These are phyloP conservation scores for Canavalia gladiata DNA, from an alignment of 306 rosid species.

Conservation along the genomic window DNA sequence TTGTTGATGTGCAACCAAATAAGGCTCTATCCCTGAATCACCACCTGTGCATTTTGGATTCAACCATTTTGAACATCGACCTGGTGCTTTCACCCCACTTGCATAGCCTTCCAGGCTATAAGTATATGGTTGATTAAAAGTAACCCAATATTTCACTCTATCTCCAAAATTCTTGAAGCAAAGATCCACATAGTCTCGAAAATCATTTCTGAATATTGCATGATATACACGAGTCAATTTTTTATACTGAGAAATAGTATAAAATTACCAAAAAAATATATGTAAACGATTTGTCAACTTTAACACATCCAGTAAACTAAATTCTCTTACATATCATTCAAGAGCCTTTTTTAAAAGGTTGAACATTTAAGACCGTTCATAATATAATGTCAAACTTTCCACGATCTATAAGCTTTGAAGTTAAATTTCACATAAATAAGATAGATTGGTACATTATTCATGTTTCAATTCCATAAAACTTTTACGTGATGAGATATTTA, in stretches of 20 bases:
- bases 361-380: not conserved
- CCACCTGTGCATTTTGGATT: slow-evolving; percentile 58
- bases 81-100: slow-evolving; percentile 38
- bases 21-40: slow-evolving; percentile 66
- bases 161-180: slow-evolving; percentile 70
- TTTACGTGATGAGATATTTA: too few species aligned
- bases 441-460: too few species aligned
- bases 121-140: slow-evolving; percentile 61
- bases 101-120: slow-evolving; percentile 52
- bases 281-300: too few species aligned
- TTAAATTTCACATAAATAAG: not conserved
- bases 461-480: too few species aligned
- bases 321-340: not conserved
- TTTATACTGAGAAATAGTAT: too few species aligned
- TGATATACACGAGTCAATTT: not conserved
- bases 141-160: slow-evolving; percentile 71
- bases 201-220: slow-evolving; percentile 52
- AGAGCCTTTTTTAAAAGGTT: not conserved
- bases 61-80: slow-evolving; percentile 62
- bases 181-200: slow-evolving; percentile 58
- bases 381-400: too few species aligned
- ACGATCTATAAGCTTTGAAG: too few species aligned
- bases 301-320: not conserved
- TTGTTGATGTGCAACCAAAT: slow-evolving; percentile 58
- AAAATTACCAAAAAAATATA: too few species aligned